These are phyloP conservation scores for Pneumocystis murina DNA, from an alignment of 1,139 yeast species.

Conservation along the genomic window DNA sequence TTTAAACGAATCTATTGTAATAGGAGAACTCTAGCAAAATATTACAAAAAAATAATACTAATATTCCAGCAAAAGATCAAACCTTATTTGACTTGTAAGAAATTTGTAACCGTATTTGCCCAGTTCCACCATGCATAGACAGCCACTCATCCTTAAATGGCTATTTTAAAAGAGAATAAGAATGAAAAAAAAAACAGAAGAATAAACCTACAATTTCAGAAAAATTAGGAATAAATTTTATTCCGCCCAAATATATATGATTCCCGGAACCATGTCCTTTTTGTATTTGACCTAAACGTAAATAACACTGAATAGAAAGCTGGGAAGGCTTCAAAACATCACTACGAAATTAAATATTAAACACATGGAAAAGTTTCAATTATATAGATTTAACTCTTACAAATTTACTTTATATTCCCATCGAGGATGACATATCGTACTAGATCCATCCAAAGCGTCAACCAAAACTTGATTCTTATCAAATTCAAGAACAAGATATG, in stretches of 20 bases:
- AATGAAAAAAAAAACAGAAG: neutral
- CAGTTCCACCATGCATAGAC: conserved; percentile 26
- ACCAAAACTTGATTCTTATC: conserved; percentile 60
- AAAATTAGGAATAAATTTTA: conserved; percentile 19
- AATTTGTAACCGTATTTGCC: conserved; percentile 42
- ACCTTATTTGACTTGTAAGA: conserved; percentile 58
- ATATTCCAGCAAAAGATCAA: neutral
- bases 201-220: conserved; percentile 11
- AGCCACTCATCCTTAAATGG: conserved; percentile 19
- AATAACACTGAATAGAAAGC: conserved; percentile 4
- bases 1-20: conserved; percentile 83
- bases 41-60: neutral
- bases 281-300: conserved; percentile 5
- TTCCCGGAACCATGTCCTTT: conserved; percentile 6
- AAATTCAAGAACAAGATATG: conserved; percentile 30
- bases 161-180: neutral
- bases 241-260: conserved; percentile 29
- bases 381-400: conserved; percentile 33
- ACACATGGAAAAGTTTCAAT: neutral
- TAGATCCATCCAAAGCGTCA: conserved; percentile 45
- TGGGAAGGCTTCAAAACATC: neutral
- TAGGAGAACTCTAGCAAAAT: conserved; percentile 34
- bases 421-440: conserved; percentile 46
- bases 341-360: neutral
- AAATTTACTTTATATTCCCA: conserved; percentile 86